A percentile compares a stretch with the other conserved stretches of the same genome.
These are phyloP conservation scores for Vigna radiata DNA, from an alignment of 306 rosid genomes.

Conservation along the genomic window DNA sequence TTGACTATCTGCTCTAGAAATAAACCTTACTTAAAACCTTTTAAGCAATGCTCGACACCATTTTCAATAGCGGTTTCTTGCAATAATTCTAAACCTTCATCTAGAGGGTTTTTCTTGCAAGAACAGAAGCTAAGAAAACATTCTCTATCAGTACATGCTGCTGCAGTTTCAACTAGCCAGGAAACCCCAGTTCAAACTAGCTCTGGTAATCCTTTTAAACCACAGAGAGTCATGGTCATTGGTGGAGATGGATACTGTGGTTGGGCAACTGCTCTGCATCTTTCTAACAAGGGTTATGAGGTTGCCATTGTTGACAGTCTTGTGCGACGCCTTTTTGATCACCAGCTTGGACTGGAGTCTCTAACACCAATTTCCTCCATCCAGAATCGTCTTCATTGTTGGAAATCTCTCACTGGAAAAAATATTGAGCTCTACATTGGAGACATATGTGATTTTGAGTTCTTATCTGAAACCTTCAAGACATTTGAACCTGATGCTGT, in stretches of 20 bases:
- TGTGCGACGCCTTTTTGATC: slow-evolving; percentile 89
- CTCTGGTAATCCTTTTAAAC: slow-evolving; percentile 60
- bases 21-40: slow-evolving; percentile 57
- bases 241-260: slow-evolving; percentile 99
- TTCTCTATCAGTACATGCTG: slow-evolving; percentile 49
- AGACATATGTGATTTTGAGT: slow-evolving; percentile 93
- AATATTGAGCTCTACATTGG: slow-evolving; percentile 82
- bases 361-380: slow-evolving; percentile 89
- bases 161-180: slow-evolving; percentile 62
- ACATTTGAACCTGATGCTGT: slow-evolving; percentile 91
- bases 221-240: slow-evolving; percentile 83
- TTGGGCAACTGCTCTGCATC: slow-evolving; percentile 99
- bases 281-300: slow-evolving; percentile 89
- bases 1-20: slow-evolving; percentile 59
- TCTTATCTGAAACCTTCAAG: slow-evolving; percentile 83
- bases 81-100: slow-evolving; percentile 53
- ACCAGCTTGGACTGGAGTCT: slow-evolving; percentile 89
- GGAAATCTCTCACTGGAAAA: slow-evolving; percentile 91
- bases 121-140: slow-evolving; percentile 52
- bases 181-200: slow-evolving; percentile 65
- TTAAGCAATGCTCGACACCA: slow-evolving; percentile 50
- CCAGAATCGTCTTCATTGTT: slow-evolving; percentile 74
- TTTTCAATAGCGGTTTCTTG: slow-evolving; percentile 51
- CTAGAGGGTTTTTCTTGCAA: slow-evolving; percentile 54
- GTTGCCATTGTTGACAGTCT: slow-evolving; percentile 94